Percentiles rank a stretch among this genome's conserved stretches.
Evolutionary conservation across 306 rosid genomes (phyloP).

Genomic region (Casuarina equisetifolia): DNA sequence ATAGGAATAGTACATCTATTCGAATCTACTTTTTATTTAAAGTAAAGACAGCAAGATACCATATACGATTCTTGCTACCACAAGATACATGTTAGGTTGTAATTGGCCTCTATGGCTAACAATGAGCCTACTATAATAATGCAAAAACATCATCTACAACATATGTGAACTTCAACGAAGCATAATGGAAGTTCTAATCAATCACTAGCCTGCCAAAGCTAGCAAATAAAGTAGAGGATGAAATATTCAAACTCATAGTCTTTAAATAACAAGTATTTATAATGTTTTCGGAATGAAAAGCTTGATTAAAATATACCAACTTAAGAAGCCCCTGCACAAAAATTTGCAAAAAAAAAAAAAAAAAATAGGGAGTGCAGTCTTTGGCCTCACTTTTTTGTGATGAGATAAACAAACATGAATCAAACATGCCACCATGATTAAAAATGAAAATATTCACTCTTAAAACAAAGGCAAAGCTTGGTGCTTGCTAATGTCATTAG

Average conservation of each 20-base stretch:
- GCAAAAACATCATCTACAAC: too few species aligned
- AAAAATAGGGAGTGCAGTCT: conserved; percentile 63
- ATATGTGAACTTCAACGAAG: conserved; percentile 66
- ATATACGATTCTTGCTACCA: too few species aligned
- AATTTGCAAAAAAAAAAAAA: conserved; percentile 60
- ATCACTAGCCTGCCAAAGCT: conserved; percentile 65
- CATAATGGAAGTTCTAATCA: conserved; percentile 83
- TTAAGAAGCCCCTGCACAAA: conserved; percentile 83
- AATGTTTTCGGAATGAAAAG: too few species aligned
- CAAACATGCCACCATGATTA: conserved; percentile 5
- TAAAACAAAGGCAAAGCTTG: not conserved
- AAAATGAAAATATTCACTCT: not conserved
- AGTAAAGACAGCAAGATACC: too few species aligned
- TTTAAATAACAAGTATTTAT: not conserved
- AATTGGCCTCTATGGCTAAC: too few species aligned
- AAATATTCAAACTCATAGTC: not conserved
- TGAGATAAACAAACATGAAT: conserved; percentile 5
- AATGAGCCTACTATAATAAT: too few species aligned
- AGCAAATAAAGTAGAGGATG: not conserved
- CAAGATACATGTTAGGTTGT: too few species aligned
- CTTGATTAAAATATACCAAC: conserved; percentile 38
- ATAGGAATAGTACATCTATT: too few species aligned
- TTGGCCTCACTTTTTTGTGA: conserved; percentile 78
- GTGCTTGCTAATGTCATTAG: conserved; percentile 29
- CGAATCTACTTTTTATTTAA: too few species aligned